Percentiles rank a stretch among this genome's conserved stretches.
Conservation (phyloP, 345 rosid species). For the Anacardium occidentale region DNA sequence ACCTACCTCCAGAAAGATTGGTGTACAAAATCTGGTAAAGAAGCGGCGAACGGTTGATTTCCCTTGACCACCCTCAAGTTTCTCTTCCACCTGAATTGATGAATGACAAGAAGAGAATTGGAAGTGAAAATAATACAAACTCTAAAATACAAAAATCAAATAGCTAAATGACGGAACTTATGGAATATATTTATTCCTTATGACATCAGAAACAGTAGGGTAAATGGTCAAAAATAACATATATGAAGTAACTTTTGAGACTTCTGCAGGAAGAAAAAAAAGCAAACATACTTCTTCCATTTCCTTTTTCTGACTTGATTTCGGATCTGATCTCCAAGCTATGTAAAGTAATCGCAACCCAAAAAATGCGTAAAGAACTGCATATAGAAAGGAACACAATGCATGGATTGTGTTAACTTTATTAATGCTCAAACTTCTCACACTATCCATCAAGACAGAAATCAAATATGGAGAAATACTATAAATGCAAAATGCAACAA, state of each 20-base stretch:
- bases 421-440: neutral
- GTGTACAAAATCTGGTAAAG: conserved; percentile 93
- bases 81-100: conserved; percentile 83
- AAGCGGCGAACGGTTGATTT: conserved; percentile 77
- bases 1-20: conserved; percentile 90
- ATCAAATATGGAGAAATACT: neutral
- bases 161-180: neutral
- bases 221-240: neutral
- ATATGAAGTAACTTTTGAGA: neutral
- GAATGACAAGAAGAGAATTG: conserved; percentile 1
- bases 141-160: neutral
- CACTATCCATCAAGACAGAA: neutral
- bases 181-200: neutral
- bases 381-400: conserved; percentile 20
- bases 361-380: conserved; percentile 91
- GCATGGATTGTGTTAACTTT: neutral
- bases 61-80: conserved; percentile 88
- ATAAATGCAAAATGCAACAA: neutral
- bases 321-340: conserved; percentile 98
- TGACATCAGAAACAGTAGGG: neutral
- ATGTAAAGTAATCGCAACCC: conserved; percentile 94
- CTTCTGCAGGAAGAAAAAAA: neutral
- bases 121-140: neutral
- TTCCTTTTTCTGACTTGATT: conserved; percentile 90
- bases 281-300: conserved; percentile 80